Base-by-base conservation (phyloP, 176 grass and related monocot species). In the Avena insularis region DNA sequence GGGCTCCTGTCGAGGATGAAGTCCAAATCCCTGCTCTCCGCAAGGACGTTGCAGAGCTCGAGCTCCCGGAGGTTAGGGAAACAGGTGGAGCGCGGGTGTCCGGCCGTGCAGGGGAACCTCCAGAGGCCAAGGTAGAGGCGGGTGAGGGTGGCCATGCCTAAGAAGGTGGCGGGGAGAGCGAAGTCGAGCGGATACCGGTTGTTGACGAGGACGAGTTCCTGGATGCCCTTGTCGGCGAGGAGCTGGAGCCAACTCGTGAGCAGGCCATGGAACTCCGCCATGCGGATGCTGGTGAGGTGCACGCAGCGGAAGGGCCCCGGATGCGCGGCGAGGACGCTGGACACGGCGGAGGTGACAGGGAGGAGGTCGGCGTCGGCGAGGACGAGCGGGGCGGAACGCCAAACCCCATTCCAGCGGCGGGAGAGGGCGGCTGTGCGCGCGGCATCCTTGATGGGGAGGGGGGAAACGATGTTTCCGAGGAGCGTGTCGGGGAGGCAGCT, bases 11-110 rank as follows among this genome's bases (percentile, higher is more conserved):
- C 71, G 46, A 50, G 46, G 46, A 75, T 25, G 71, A 75, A 75
- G 71, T 75, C 71, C 71, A 48, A 46, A n/a, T 73, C 70, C 70
- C 40, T 47, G 70, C 70, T 47, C 70, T 73, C 70, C 70, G 48
- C 43, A 19, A 73, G 45, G 11, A 73, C 43, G 2, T 73, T 73
- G 70, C 70, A 73, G 43, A 73, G 70, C 70, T 21, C 70, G 12
- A 75, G 71, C 46, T 75, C 71, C 7, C n/a, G n/a, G 46, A 75
- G 71, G 71, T 75, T 50, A 12, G 43, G n/a, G 21, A 75, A 75
- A 7, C 45, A 48, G 45, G 71, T 50, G 71, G 46, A n/a, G 45
- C 71, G 21, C 12, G n/a, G 71, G 45, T 14, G 71, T 46, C 71
- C 71, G 45, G n/a, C 45, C n/a, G 45, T 74, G 45, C 21, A n/a